Evolutionary conservation across 805 yeast species (phyloP).

Genomic region (Maudiozyma saulgeensis): DNA sequence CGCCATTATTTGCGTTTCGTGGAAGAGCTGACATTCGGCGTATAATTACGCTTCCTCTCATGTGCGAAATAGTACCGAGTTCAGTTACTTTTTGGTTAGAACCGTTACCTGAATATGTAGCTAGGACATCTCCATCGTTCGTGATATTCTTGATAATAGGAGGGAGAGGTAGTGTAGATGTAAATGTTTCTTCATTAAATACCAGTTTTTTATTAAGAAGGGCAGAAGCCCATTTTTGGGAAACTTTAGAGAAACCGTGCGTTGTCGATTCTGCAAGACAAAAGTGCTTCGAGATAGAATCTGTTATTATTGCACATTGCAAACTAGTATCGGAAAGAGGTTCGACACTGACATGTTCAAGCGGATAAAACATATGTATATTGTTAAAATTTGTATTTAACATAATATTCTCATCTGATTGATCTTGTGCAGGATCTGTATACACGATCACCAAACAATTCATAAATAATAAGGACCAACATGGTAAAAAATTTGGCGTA

Average conservation of each 20-base stretch:
- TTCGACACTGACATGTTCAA: constrained; percentile 10
- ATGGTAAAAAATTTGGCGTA: constrained; percentile 16
- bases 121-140: constrained; percentile 2
- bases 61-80: constrained; percentile 11
- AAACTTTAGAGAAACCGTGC: constrained; percentile 21
- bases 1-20: not conserved
- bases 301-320: constrained; percentile 7
- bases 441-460: constrained; percentile 14
- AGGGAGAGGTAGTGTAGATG: constrained; percentile 26
- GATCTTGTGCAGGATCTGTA: constrained; percentile 2
- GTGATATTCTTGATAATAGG: constrained; percentile 8
- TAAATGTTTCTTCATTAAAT: constrained; percentile 24
- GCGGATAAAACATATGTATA: constrained; percentile 10
- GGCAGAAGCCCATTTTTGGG: constrained; percentile 36
- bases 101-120: constrained; percentile 15
- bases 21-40: constrained; percentile 15
- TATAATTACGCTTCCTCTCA: constrained; percentile 14
- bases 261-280: constrained; percentile 20
- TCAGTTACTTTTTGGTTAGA: constrained; percentile 13
- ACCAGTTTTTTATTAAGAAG: constrained; percentile 27
- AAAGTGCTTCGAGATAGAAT: constrained; percentile 2
- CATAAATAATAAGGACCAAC: constrained; percentile 31
- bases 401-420: constrained; percentile 1
- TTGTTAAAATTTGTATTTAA: constrained; percentile 6
- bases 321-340: constrained; percentile 18